Evolutionary conservation across 2,329 filamentous ascomycete genomes (phyloP).

Genomic region (Paecilomyces sp.): DNA sequence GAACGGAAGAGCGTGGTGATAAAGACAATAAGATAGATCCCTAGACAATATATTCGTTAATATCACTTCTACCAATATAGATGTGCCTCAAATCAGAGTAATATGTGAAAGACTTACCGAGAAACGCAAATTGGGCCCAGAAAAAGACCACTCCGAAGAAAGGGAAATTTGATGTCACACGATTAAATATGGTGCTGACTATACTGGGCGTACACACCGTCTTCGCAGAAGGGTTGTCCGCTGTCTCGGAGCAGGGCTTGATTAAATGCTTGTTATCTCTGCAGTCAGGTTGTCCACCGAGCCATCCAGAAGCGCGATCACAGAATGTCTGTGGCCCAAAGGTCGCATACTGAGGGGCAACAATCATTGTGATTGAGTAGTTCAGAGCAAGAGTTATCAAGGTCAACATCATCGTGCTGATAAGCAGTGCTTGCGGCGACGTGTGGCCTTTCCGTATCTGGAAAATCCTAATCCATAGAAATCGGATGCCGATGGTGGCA

Average conservation of each 20-base stretch:
- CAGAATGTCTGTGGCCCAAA: constrained; percentile 95
- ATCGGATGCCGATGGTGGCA: constrained; percentile 81
- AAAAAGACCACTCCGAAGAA: constrained; percentile 91
- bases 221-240: constrained; percentile 62
- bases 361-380: constrained; percentile 84
- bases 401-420: constrained; percentile 84
- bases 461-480: constrained; percentile 93
- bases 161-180: constrained; percentile 87
- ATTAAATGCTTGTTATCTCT: constrained; percentile 59
- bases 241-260: constrained; percentile 72
- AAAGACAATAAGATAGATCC: constrained; percentile 74
- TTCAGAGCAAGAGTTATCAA: constrained; percentile 87
- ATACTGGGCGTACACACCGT: constrained; percentile 86
- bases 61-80: not conserved
- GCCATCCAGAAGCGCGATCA: constrained; percentile 57
- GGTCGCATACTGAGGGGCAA: constrained; percentile 92
- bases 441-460: constrained; percentile 83
- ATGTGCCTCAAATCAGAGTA: not conserved
- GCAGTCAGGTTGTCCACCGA: constrained; percentile 69
- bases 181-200: constrained; percentile 87
- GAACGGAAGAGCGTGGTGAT: constrained; percentile 71
- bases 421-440: constrained; percentile 81
- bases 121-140: constrained; percentile 91
- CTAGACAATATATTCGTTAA: constrained; percentile 13
- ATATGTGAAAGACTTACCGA: constrained; percentile 43